These are phyloP conservation scores for Cryptococcus maquisensis DNA, from an alignment of 1,284 basidiomycete species.

Conservation along the genomic window DNA sequence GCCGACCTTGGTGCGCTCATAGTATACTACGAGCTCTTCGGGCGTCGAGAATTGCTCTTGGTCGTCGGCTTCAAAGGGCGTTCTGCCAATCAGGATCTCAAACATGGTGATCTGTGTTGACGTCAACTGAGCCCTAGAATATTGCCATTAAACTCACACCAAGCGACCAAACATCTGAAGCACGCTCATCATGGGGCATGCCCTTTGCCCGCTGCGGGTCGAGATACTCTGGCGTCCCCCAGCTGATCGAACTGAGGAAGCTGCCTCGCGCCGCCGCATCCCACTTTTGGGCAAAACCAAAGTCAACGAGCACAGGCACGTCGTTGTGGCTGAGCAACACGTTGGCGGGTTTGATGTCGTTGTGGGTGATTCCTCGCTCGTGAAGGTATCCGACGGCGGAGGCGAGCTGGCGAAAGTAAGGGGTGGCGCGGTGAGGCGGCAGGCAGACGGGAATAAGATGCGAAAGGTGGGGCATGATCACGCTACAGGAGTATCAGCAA, in stretches of 20 bases:
- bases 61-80: conserved; percentile 81
- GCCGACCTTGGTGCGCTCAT: conserved; percentile 70
- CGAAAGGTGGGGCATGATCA: conserved; percentile 56
- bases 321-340: conserved; percentile 70
- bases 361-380: conserved; percentile 80
- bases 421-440: conserved; percentile 65
- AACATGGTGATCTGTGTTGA: conserved; percentile 67
- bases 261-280: conserved; percentile 51
- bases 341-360: conserved; percentile 95
- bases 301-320: conserved; percentile 80
- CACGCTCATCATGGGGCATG: conserved; percentile 80
- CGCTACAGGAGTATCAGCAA: conserved; percentile 15
- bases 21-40: conserved; percentile 74
- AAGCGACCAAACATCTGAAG: conserved; percentile 87
- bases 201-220: conserved; percentile 82
- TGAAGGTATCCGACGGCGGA: conserved; percentile 85
- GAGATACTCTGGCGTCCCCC: conserved; percentile 90
- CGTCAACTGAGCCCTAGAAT: neutral
- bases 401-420: conserved; percentile 80
- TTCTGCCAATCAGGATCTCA: conserved; percentile 82
- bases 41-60: conserved; percentile 78
- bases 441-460: conserved; percentile 77
- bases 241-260: conserved; percentile 76
- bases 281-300: conserved; percentile 81
- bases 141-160: conserved; percentile 52